Base-by-base conservation (phyloP, 192 early-diverging fungal species). In the Coemansia sp. region DNA sequence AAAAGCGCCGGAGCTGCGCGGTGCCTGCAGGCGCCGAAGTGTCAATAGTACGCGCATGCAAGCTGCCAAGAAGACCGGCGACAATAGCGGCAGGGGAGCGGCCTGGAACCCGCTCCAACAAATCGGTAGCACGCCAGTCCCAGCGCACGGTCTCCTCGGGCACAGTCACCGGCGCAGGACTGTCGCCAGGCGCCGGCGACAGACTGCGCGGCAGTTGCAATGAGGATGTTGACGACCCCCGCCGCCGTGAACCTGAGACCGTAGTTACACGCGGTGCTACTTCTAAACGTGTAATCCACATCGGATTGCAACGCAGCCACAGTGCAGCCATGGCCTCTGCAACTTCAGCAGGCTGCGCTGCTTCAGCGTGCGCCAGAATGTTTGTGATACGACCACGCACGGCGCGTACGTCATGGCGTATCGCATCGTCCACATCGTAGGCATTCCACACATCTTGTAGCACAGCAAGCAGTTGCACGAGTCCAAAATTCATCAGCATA, bases 401-500 rank as follows among this genome's bases (percentile, higher is more conserved):
- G 0, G 58, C 38, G 27, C 59, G 47, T 16, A n/a, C 25, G 8
- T 28, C 28, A 14, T 60, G 18, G 21, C 6, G 50, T 16, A 19
- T 5, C 5, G 50, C 59, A 48, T 49, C 59, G 24, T 32, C 49
- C 12, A 31, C 19, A 38, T 64, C 71, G 56, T 74, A 80, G 0
- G 77, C 77, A 53, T 67, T 31, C 77, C 68, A 70, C 10, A 80
- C 60, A 31, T 80, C 71, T 21, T 65, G 71, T 34, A 74, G 38
- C 12, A 65, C 72, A 0, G 68, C 67, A 53, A 80, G 50, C 4
- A 70, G 60, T 5, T 68, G 57, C 2, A 71, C 57, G 34, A 80
- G 62, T 21, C 52, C 54, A 49, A 80, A 71, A 18, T 59, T 57
- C 4, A 27, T 22, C 22, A 44, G 38, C 3, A 38, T 56, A n/a